phyloP scores from a whole-genome alignment of 2,329 filamentous ascomycete genomes.

The Aspergillus alliaceus region DNA sequence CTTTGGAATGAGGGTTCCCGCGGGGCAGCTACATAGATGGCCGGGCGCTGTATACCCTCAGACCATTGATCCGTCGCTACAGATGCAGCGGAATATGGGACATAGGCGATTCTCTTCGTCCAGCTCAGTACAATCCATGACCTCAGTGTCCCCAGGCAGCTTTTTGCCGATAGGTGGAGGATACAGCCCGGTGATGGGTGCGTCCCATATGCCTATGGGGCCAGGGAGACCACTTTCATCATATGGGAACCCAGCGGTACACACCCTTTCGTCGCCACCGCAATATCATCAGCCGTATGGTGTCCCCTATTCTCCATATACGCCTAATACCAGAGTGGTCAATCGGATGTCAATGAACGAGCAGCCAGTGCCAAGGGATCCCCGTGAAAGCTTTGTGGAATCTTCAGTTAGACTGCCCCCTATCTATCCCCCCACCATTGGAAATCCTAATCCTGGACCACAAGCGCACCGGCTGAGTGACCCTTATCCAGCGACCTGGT shows the following conservation, averaged over 20 bases:
- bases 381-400: constrained; percentile 31
- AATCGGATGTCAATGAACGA: constrained; percentile 29
- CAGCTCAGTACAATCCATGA: constrained; percentile 26
- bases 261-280: constrained; percentile 32
- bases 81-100: constrained; percentile 23
- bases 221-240: constrained; percentile 27
- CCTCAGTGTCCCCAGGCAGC: constrained; percentile 24
- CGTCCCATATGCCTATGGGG: constrained; percentile 18
- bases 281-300: constrained; percentile 31
- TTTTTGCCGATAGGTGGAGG: constrained; percentile 27
- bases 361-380: constrained; percentile 22
- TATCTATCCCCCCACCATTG: constrained; percentile 34
- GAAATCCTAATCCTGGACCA: constrained; percentile 15
- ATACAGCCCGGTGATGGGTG: constrained; percentile 27
- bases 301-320: constrained; percentile 28
- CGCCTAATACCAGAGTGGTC: constrained; percentile 23
- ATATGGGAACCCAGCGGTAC: constrained; percentile 30
- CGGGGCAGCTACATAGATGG: constrained; percentile 33
- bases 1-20: constrained; percentile 21
- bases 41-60: constrained; percentile 30
- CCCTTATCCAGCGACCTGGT: constrained; percentile 32
- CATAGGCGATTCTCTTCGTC: constrained; percentile 37
- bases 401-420: constrained; percentile 38
- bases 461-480: constrained; percentile 35
- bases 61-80: constrained; percentile 27